Conservation (phyloP, 371 early-diverging fungal genomes). For the Blakeslea trispora region DNA sequence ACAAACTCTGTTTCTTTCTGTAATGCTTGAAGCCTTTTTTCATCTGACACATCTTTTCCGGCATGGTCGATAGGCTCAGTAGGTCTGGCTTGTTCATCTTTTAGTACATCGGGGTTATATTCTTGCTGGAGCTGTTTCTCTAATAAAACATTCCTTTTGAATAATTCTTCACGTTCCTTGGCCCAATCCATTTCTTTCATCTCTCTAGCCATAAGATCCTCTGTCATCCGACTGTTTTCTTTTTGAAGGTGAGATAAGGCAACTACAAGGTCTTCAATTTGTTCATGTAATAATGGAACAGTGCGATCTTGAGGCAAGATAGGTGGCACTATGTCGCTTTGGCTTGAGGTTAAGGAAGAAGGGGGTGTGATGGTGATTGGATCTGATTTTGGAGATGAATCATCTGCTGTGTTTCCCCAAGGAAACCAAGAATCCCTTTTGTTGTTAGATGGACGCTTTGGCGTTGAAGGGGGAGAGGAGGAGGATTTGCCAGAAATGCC, state of each 20-base stretch:
- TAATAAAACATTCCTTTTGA: conserved; percentile 23
- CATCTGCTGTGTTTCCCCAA: conserved; percentile 16
- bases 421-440: conserved; percentile 40
- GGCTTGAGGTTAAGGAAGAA: conserved; percentile 5
- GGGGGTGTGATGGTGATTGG: conserved; percentile 1
- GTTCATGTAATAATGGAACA: conserved; percentile 44
- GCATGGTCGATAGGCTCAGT: conserved; percentile 21
- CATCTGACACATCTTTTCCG: conserved; percentile 1
- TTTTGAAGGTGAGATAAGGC: conserved; percentile 58
- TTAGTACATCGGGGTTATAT: neutral
- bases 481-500: conserved; percentile 13
- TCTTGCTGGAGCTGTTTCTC: conserved; percentile 15
- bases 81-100: conserved; percentile 19
- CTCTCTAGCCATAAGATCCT: conserved; percentile 49
- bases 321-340: conserved; percentile 1
- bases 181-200: conserved; percentile 55
- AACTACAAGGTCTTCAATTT: conserved; percentile 62
- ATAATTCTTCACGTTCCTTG: conserved; percentile 26
- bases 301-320: conserved; percentile 18
- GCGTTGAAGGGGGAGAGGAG: conserved; percentile 5
- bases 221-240: conserved; percentile 52
- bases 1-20: conserved; percentile 38
- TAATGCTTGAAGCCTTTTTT: conserved; percentile 18
- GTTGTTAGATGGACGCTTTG: neutral
- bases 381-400: neutral